Conservation (phyloP, 352 stramenopile genomes). For the Phytophthora boehmeriae region DNA sequence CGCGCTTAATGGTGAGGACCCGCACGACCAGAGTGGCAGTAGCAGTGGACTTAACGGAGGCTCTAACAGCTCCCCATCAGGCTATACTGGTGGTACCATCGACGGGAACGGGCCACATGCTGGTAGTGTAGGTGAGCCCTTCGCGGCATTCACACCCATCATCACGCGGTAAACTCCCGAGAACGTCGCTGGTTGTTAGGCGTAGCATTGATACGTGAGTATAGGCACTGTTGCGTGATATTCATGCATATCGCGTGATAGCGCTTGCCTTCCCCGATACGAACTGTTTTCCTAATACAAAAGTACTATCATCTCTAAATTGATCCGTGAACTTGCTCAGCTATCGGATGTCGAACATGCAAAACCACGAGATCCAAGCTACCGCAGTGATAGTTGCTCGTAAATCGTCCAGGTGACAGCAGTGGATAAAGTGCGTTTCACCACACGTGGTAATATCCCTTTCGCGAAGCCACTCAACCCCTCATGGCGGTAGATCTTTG, state of each 20-base stretch:
- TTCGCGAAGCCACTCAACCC: constrained; percentile 93
- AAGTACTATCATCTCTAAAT: constrained; percentile 36
- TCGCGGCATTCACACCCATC: constrained; percentile 86
- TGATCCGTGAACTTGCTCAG: not conserved
- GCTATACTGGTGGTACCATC: constrained; percentile 4
- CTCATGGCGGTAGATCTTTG: constrained; percentile 92
- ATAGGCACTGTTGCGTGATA: constrained; percentile 8
- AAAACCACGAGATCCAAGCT: constrained; percentile 14
- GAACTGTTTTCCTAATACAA: constrained; percentile 30
- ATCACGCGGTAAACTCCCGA: constrained; percentile 69
- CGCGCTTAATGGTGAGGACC: constrained; percentile 27
- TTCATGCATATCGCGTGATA: constrained; percentile 17
- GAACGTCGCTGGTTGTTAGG: constrained; percentile 5
- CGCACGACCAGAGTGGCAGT: constrained; percentile 26
- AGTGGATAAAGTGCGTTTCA: constrained; percentile 97
- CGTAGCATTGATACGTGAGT: constrained; percentile 10
- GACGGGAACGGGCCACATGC: constrained; percentile 35
- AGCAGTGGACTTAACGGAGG: constrained; percentile 27
- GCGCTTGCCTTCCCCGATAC: constrained; percentile 13
- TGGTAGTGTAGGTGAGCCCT: constrained; percentile 56
- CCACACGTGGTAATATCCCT: constrained; percentile 93
- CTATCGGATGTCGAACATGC: not conserved
- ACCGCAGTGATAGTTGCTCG: constrained; percentile 88
- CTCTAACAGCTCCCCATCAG: constrained; percentile 15
- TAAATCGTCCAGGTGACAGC: constrained; percentile 99